These are phyloP conservation scores for Rusavskia elegans DNA, from an alignment of 495 filamentous ascomycete genomes.

Conservation along the genomic window DNA sequence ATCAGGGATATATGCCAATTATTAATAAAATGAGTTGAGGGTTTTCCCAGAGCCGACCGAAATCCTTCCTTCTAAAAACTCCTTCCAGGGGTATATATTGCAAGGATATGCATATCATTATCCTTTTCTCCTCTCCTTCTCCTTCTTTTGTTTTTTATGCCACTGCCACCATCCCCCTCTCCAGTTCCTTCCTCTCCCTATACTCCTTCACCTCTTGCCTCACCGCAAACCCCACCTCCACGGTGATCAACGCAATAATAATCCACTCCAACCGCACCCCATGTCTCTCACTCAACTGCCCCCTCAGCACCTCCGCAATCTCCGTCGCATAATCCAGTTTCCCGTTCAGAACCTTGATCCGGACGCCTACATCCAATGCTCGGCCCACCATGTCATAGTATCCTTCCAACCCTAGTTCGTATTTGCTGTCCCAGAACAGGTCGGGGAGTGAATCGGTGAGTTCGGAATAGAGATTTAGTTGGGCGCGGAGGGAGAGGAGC, in stretches of 20 bases:
- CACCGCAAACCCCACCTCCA: slow-evolving; percentile 69
- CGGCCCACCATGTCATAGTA: slow-evolving; percentile 90
- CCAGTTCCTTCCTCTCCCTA: neutral
- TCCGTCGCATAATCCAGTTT: slow-evolving; percentile 97
- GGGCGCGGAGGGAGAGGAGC: slow-evolving; percentile 75
- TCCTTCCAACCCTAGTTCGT: slow-evolving; percentile 73
- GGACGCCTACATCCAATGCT: slow-evolving; percentile 78
- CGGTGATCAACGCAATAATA: slow-evolving; percentile 83
- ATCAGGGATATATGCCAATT: too few species aligned
- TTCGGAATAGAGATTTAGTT: slow-evolving; percentile 93
- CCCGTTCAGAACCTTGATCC: slow-evolving; percentile 85
- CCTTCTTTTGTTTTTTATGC: neutral
- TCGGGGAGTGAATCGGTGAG: slow-evolving; percentile 90
- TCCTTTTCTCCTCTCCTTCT: neutral
- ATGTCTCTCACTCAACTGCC: slow-evolving; percentile 80
- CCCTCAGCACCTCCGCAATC: slow-evolving; percentile 77
- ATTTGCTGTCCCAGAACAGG: slow-evolving; percentile 86
- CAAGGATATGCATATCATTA: too few species aligned
- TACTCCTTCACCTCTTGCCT: slow-evolving; percentile 21
- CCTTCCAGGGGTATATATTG: too few species aligned
- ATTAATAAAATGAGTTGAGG: too few species aligned
- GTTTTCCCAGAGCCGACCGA: too few species aligned
- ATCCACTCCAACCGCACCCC: slow-evolving; percentile 86
- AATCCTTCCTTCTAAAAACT: too few species aligned
- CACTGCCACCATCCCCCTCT: neutral